Evolutionary conservation across 331 rosid genomes (phyloP).

Genomic region (Ulmus americana): DNA sequence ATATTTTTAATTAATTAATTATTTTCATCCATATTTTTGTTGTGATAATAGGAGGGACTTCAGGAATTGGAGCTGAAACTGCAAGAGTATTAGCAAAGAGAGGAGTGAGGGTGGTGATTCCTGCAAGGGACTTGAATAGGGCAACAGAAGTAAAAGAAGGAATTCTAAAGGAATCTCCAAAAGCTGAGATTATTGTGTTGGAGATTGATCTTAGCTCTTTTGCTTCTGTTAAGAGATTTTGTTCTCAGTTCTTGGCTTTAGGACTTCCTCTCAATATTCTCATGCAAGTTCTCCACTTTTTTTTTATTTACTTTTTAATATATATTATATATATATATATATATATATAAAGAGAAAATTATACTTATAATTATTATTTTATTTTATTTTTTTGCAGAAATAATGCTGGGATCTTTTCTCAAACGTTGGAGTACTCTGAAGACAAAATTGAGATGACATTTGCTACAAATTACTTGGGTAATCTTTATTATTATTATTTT

Average conservation of each 20-base stretch:
- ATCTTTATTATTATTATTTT: not conserved
- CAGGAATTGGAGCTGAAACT: slow-evolving; percentile 97
- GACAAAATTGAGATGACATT: slow-evolving; percentile 92
- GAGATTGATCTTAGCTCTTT: slow-evolving; percentile 92
- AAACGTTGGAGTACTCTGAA: slow-evolving; percentile 76
- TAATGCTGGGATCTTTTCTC: slow-evolving; percentile 84
- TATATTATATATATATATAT: not conserved
- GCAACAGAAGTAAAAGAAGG: slow-evolving; percentile 52
- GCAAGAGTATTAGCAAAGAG: slow-evolving; percentile 88
- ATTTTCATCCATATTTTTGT: not conserved
- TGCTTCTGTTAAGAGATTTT: slow-evolving; percentile 69
- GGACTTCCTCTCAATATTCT: slow-evolving; percentile 86
- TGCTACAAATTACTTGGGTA: slow-evolving; percentile 96
- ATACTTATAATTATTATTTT: not conserved
- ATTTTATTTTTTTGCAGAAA: slow-evolving; percentile 49
- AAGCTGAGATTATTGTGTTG: slow-evolving; percentile 58
- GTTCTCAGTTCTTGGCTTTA: slow-evolving; percentile 60
- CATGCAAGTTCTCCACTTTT: slow-evolving; percentile 46
- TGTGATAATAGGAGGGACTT: slow-evolving; percentile 58
- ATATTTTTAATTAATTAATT: not conserved
- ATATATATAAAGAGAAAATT: not conserved
- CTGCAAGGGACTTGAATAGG: slow-evolving; percentile 69
- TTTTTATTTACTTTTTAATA: not conserved
- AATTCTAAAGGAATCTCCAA: slow-evolving; percentile 58
- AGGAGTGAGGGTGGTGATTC: slow-evolving; percentile 83